A percentile compares a stretch with the other conserved stretches of the same genome.
Conservation (phyloP, 106 monocot genomes). For the Dactylorhiza incarnata region DNA sequence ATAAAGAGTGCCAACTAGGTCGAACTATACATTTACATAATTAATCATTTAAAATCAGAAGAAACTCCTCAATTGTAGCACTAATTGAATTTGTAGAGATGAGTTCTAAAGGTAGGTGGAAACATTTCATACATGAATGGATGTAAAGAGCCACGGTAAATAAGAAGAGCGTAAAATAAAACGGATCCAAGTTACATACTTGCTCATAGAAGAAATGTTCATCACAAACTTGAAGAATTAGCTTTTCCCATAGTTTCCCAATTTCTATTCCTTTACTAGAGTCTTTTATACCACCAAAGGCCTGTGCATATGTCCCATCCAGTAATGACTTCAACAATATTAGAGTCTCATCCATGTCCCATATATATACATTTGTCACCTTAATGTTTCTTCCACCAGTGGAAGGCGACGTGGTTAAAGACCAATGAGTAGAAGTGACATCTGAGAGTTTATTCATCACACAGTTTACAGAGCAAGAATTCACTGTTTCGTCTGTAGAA, state of each 20-base stretch:
- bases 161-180: conserved; percentile 1
- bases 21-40: not conserved
- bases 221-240: conserved; percentile 84
- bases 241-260: conserved; percentile 74
- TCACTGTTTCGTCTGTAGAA: not conserved
- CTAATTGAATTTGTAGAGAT: not conserved
- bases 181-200: conserved; percentile 26
- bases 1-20: not conserved
- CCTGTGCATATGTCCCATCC: conserved; percentile 65
- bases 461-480: not conserved
- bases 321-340: conserved; percentile 78
- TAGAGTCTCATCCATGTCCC: conserved; percentile 99
- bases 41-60: not conserved
- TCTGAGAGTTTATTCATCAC: conserved; percentile 3
- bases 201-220: conserved; percentile 77
- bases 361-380: conserved; percentile 62
- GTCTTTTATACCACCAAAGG: conserved; percentile 67
- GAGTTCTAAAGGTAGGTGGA: not conserved
- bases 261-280: conserved; percentile 52
- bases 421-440: not conserved
- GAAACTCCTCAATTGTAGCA: not conserved
- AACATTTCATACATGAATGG: not conserved
- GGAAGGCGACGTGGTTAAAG: conserved; percentile 4
- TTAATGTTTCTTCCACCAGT: not conserved
- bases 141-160: not conserved